These are phyloP conservation scores for Kwoniella heveanensis DNA, from an alignment of 768 basidiomycete genomes.

Conservation along the genomic window DNA sequence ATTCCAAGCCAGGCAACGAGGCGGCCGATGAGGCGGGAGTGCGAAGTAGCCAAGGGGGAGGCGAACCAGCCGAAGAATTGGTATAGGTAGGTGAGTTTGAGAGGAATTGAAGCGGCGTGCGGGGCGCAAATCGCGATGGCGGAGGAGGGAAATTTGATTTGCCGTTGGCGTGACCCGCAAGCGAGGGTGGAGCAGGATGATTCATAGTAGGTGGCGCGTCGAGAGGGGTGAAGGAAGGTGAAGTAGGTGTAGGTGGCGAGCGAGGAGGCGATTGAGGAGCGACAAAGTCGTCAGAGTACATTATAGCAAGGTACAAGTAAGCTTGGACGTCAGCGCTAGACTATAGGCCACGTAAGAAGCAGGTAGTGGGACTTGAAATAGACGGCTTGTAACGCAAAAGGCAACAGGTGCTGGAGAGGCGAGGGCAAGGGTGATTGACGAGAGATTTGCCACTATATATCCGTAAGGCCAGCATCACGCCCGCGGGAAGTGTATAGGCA, in stretches of 20 bases:
- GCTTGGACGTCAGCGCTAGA: neutral
- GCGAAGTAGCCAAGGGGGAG: slow-evolving; percentile 13
- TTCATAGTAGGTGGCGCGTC: neutral
- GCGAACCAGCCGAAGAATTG: slow-evolving; percentile 20
- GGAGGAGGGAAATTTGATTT: slow-evolving; percentile 21
- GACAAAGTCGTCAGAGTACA: neutral
- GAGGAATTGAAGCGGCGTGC: slow-evolving; percentile 39
- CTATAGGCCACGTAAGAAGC: neutral
- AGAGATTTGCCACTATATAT: neutral
- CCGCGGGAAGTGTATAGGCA: too few relatives aligned
- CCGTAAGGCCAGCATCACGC: neutral
- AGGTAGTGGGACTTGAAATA: neutral
- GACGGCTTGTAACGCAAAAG: neutral
- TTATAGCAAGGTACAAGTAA: neutral
- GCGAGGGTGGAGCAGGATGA: neutral
- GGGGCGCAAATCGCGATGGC: slow-evolving; percentile 34
- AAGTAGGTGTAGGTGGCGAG: neutral
- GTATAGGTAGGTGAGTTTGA: slow-evolving; percentile 25
- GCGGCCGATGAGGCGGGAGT: slow-evolving; percentile 24
- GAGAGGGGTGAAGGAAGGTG: neutral
- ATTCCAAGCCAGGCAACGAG: slow-evolving; percentile 17
- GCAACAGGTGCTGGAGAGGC: neutral
- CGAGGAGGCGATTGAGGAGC: neutral
- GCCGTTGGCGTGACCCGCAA: neutral
- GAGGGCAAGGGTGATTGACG: neutral